Base-by-base conservation (phyloP, 2,329 filamentous ascomycete genomes). In the Cercospora sp. region DNA sequence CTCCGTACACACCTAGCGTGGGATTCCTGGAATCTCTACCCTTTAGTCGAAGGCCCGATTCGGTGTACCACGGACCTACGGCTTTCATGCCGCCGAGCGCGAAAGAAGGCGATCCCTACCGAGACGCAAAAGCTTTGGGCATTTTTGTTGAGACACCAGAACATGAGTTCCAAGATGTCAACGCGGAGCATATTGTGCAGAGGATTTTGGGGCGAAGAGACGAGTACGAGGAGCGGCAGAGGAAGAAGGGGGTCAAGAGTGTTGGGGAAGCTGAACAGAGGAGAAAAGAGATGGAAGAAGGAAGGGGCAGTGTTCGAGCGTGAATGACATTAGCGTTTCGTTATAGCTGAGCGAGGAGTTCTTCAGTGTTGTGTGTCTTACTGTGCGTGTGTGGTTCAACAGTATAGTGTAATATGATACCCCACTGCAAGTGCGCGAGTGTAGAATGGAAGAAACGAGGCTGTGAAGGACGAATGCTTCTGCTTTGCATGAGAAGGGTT, bases 41-140 rank as follows among this genome's bases (percentile, higher is more conserved):
- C 0, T 89, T 89, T 80, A 74, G 70, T 7, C 45, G 71, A 21
- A 57, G 73, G 3, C 92, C 93, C 13, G 85, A 90, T 74, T 90
- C 89, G 30, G 92, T 99, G 69, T 99, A 98, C 80, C 95, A 99
- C 81, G 95, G 95, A n/a, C 93, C 93, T 6, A 99, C 95, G 0
- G 87, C 91, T 12, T 97, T 97, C 79, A 95, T 97, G 83, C 91
- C 89, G 0, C 78, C 77, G 78, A 66, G 69, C 8, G 63, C 66
- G 6, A 63, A 70, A 5, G 64, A 64, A 13, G 89, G 79, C 43
- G 84, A 86, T 72, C 80, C 83, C 2, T 97, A 98, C 81, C 84
- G 85, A 30, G 92, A 89, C 13, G 89, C 93, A 63, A 95, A 94
- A 80, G 84, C 85, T 59, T 88, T 97, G 84, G 90, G 90, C 37